phyloP scores from a whole-genome alignment of 2,329 filamentous ascomycete genomes.

The Neofusicoccum cordaticola region DNA sequence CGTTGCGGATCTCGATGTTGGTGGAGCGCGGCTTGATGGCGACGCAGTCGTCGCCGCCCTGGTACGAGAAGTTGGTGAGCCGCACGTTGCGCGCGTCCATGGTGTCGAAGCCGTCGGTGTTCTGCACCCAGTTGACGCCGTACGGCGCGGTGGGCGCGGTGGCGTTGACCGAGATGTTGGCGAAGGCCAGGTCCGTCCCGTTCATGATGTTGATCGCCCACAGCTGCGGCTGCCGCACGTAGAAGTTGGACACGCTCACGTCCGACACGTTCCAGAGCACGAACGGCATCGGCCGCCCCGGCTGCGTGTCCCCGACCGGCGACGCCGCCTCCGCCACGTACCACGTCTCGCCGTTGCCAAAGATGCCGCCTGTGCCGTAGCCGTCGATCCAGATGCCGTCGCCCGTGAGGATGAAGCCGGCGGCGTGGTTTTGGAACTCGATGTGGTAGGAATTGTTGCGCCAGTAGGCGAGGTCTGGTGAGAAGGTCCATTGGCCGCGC shows the following conservation, averaged over 20 bases:
- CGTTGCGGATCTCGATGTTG: conserved; percentile 55
- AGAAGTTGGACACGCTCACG: conserved; percentile 53
- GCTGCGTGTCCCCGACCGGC: conserved; percentile 39
- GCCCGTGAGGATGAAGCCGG: conserved; percentile 52
- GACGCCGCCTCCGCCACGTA: conserved; percentile 46
- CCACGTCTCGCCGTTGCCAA: conserved; percentile 56
- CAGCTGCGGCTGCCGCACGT: conserved; percentile 50
- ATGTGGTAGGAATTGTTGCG: conserved; percentile 53
- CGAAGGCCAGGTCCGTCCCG: conserved; percentile 52
- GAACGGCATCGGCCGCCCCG: conserved; percentile 57
- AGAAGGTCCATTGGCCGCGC: conserved; percentile 53
- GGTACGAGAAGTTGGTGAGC: conserved; percentile 52
- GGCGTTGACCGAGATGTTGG: conserved; percentile 52
- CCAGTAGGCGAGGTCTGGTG: conserved; percentile 54
- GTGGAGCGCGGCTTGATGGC: conserved; percentile 62
- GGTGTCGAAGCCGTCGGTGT: conserved; percentile 58
- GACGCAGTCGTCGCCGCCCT: conserved; percentile 61
- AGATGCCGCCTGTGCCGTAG: conserved; percentile 51
- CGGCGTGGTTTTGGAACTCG: conserved; percentile 56
- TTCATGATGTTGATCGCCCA: conserved; percentile 60
- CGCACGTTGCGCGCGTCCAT: conserved; percentile 53
- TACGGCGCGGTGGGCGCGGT: conserved; percentile 50
- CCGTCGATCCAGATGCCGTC: conserved; percentile 52
- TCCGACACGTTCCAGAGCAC: conserved; percentile 59
- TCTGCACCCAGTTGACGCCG: conserved; percentile 57